Evolutionary conservation across 2,329 filamentous ascomycete species (phyloP).

Genomic region (Trichoderma sp.): DNA sequence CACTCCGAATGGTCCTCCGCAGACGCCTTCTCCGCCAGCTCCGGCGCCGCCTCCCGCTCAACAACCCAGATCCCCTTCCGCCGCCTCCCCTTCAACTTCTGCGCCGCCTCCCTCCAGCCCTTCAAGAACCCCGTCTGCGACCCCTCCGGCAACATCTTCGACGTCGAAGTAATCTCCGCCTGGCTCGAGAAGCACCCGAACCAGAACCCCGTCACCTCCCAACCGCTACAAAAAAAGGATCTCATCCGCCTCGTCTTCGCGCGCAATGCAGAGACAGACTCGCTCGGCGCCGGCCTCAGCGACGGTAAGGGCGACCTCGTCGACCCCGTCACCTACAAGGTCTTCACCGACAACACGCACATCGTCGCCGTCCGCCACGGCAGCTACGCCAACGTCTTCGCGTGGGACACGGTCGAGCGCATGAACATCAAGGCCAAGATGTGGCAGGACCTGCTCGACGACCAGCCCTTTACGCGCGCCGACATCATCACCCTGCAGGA

Average conservation of each 20-base stretch:
- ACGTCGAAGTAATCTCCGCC: slow-evolving; percentile 88
- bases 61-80: slow-evolving; percentile 67
- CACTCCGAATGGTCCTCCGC: slow-evolving; percentile 96
- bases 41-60: slow-evolving; percentile 66
- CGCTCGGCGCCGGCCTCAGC: slow-evolving; percentile 51
- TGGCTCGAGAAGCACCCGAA: slow-evolving; percentile 89
- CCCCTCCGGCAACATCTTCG: slow-evolving; percentile 83
- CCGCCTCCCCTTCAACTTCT: slow-evolving; percentile 96
- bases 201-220: slow-evolving; percentile 87
- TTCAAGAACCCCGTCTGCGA: slow-evolving; percentile 96
- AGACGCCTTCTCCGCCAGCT: slow-evolving; percentile 84
- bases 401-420: slow-evolving; percentile 91
- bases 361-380: slow-evolving; percentile 83
- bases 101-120: slow-evolving; percentile 91
- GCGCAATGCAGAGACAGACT: slow-evolving; percentile 76
- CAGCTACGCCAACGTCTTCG: slow-evolving; percentile 90
- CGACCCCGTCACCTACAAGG: slow-evolving; percentile 96
- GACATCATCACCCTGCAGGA: slow-evolving; percentile 98
- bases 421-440: slow-evolving; percentile 97
- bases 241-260: slow-evolving; percentile 89
- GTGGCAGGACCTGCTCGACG: slow-evolving; percentile 88
- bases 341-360: slow-evolving; percentile 97
- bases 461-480: slow-evolving; percentile 81
- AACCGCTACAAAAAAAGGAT: slow-evolving; percentile 77
- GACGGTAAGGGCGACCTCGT: slow-evolving; percentile 77